Base-by-base conservation (phyloP, 192 early-diverging fungal species). In the Backusella luteola region DNA sequence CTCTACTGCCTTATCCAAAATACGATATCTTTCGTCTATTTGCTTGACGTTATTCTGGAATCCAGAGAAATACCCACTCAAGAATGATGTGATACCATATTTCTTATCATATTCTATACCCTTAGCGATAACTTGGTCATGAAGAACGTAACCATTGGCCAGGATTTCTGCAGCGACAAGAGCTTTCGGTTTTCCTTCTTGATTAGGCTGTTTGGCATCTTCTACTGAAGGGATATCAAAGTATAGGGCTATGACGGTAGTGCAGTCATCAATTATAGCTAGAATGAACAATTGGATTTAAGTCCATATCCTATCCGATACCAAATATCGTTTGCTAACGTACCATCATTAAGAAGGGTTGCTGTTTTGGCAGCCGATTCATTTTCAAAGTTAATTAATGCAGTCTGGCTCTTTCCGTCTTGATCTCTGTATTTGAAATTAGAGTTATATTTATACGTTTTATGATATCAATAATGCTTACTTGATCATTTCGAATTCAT, bases 21-120 rank as follows among this genome's bases (percentile, higher is more conserved):
- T 83, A 71, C 83, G 83, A 71, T 84, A 90, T 84, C 87, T 86
- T 52, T 85, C 82, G 66, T 90, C 87, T 14, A 90, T 74, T 38
- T 67, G 53, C 76, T 85, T 81, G 49, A 80, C 46, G 59, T 83
- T 80, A 15, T 26, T 21, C 32, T 82, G 80, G n/a, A 85, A 39
- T 4, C 44, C 23, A 15, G 19, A 41, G 5, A 85, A 59, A 36
- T 85, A 85, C 0, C 71, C 49, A 17, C 84, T 80, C 49, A 89
- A 80, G 44, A 78, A 84, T 49, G 81, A 70, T 17, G 78, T 71
- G 36, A 92, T 67, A 7, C 85, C 84, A 77, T 91, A 93, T 81
- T 89, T 90, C 69, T 73, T 56, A 79, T 94, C 91, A 69, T 87
- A 89, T 73, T 89, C 86, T 6, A 91, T 83, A 44, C 91, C 91